Evolutionary conservation across 441 rosid genomes (phyloP), one percentile per base, ranked within the genome.

Genomic region (Viola pubescens): DNA sequence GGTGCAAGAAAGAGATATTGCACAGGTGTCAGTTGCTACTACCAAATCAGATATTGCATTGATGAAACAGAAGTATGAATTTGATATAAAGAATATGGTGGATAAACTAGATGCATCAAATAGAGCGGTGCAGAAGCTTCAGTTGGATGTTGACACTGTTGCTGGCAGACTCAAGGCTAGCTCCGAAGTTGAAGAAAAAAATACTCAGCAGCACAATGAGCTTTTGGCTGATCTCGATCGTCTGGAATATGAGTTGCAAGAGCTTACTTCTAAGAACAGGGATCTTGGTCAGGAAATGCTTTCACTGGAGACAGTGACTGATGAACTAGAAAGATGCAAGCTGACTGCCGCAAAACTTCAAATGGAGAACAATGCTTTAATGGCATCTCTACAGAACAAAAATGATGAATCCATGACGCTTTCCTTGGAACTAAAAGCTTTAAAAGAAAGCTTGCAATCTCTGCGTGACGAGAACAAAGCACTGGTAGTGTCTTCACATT

Each of bases 51-150:
- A 82, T 68, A 72, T 70, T 63, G 50, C 63, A 53, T 58, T 74
- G 62, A 70, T 86, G 67, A 94, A 86, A 72, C 75, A 75, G 81
- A 82, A 73, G 73, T 79, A 77, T 54, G 82, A 81, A 63, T 58
- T 64, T 65, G 88, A 81, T 63, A 7, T 77, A 59, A 70, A 59
- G 38, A 68, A 68, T 73, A 64, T 82, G 63, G 73, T 70, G 10
- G 72, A 73, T 62, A 85, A 80, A 67, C 69, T 86, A 37, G 78
- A 77, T 62, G 70, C 59, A 51, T 86, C 87, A 65, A 75, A 70
- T 77, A 63, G 71, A 39, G 59, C 71, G 63, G 64, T 78, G 53
- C 76, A 80, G 73, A 88, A 81, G 72, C 86, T 88, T 76, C 91
- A 88, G 76, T 72, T 66, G 70, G 76, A 80, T 69, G 63, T 79